Percentiles rank a stretch among this genome's conserved stretches.
These are phyloP conservation scores for Gossypium thurberi DNA, from an alignment of 345 rosid genomes.

Conservation along the genomic window DNA sequence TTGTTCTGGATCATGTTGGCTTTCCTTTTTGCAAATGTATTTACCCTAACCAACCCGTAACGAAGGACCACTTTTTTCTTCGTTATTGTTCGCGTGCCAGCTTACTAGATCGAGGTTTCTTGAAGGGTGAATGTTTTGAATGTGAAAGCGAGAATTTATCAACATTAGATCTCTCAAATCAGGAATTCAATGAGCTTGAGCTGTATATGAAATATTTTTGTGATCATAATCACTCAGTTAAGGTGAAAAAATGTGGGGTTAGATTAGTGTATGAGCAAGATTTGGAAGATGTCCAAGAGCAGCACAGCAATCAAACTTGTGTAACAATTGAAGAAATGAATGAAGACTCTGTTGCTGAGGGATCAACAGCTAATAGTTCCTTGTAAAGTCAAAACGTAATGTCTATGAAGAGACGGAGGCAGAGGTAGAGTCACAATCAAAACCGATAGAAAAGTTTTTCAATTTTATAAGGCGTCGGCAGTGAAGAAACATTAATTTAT, in stretches of 20 bases:
- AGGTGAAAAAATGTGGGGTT: slow-evolving; percentile 2
- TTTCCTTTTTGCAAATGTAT: neutral
- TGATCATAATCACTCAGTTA: neutral
- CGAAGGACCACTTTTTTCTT: neutral
- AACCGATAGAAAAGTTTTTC: too few species aligned
- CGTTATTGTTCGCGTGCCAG: neutral
- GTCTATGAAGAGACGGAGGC: too few species aligned
- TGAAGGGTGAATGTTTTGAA: too few species aligned
- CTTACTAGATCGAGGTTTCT: neutral
- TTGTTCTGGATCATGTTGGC: neutral
- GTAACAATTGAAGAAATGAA: neutral
- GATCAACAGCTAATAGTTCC: too few species aligned
- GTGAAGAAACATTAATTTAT: too few species aligned
- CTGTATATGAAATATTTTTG: rapidly evolving
- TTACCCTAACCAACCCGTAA: too few species aligned
- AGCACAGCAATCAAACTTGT: too few species aligned
- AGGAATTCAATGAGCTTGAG: neutral
- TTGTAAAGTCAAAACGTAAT: too few species aligned
- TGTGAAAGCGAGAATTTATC: neutral
- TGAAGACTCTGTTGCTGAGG: too few species aligned
- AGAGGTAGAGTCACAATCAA: too few species aligned
- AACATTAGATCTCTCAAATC: neutral
- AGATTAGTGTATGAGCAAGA: neutral
- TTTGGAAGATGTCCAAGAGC: too few species aligned
- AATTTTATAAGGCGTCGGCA: too few species aligned